Conservation (phyloP, 805 yeast genomes). For the Kuraishia hungarica region DNA sequence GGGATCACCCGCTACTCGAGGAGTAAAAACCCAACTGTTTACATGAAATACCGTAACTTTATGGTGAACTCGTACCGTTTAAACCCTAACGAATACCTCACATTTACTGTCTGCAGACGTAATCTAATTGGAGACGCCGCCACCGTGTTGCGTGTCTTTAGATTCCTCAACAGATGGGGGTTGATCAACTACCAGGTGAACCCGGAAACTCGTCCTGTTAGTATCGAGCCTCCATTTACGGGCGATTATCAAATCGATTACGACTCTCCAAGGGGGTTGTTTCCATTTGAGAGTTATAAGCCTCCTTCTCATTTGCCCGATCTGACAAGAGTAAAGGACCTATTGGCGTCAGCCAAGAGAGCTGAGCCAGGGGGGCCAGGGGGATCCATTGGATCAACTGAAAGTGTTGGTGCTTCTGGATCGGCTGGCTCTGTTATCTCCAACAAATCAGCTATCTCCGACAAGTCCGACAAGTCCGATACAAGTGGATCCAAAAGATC, state of each 20-base stretch:
- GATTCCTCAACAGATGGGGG: constrained; percentile 87
- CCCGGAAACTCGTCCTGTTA: constrained; percentile 62
- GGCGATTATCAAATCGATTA: constrained; percentile 70
- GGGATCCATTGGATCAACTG: not conserved
- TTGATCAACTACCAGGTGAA: constrained; percentile 87
- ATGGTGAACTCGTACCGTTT: constrained; percentile 82
- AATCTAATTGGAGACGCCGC: constrained; percentile 90
- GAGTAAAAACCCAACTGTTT: constrained; percentile 77
- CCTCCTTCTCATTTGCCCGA: constrained; percentile 44
- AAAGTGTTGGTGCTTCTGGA: too few species aligned
- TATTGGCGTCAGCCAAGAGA: constrained; percentile 9
- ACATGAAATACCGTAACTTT: constrained; percentile 77
- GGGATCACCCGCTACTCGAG: constrained; percentile 13
- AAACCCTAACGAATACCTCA: constrained; percentile 83
- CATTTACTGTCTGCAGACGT: constrained; percentile 86
- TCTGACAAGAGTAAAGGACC: constrained; percentile 17
- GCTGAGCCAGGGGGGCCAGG: too few species aligned
- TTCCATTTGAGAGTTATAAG: constrained; percentile 82
- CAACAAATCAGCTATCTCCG: not conserved
- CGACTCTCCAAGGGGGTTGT: constrained; percentile 88
- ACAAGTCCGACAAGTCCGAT: not conserved
- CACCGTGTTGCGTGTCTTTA: constrained; percentile 74
- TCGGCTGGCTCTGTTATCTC: not conserved
- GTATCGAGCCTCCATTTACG: constrained; percentile 64
- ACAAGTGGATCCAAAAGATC: not conserved